A percentile compares a stretch with the other conserved stretches of the same genome.
These are phyloP conservation scores for Gremmenia infestans DNA, from an alignment of 2,329 filamentous ascomycete genomes.

Conservation along the genomic window DNA sequence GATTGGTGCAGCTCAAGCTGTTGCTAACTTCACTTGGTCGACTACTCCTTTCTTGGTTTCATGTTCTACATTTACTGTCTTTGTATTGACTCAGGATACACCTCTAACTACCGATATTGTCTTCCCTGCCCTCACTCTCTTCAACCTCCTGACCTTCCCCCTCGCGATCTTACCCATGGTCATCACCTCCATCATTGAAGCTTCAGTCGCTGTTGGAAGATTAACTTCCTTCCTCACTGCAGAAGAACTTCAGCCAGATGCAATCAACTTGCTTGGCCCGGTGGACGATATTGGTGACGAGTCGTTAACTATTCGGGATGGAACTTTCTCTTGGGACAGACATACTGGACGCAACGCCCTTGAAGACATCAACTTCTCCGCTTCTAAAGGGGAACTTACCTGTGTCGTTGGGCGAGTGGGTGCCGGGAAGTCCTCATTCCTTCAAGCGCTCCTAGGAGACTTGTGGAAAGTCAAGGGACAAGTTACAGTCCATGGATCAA, in stretches of 20 bases:
- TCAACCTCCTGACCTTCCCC: slow-evolving; percentile 94
- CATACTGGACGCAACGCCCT: slow-evolving; percentile 67
- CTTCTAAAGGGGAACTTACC: slow-evolving; percentile 86
- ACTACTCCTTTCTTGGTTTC: slow-evolving; percentile 97
- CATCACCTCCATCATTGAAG: slow-evolving; percentile 93
- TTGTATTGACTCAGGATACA: slow-evolving; percentile 75
- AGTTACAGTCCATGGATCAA: slow-evolving; percentile 73
- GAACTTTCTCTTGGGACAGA: slow-evolving; percentile 91
- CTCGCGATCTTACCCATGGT: slow-evolving; percentile 95
- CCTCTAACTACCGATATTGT: slow-evolving; percentile 92
- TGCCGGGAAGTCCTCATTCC: slow-evolving; percentile 86
- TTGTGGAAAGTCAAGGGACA: slow-evolving; percentile 83
- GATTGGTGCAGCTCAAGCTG: slow-evolving; percentile 88
- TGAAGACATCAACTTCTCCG: slow-evolving; percentile 79
- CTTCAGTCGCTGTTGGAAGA: slow-evolving; percentile 83
- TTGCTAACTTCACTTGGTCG: slow-evolving; percentile 97
- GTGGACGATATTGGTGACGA: slow-evolving; percentile 79
- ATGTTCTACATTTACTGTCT: slow-evolving; percentile 92
- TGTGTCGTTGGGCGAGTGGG: slow-evolving; percentile 95
- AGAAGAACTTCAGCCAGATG: slow-evolving; percentile 85
- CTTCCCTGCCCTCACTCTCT: slow-evolving; percentile 86
- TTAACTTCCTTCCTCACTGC: slow-evolving; percentile 80
- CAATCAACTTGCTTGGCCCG: slow-evolving; percentile 64
- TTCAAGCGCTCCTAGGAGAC: slow-evolving; percentile 85
- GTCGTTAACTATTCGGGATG: slow-evolving; percentile 75